Percentiles rank a stretch among this genome's conserved stretches.
Conservation (phyloP, 1,139 yeast species). For the Hyphopichia khmerensis region DNA sequence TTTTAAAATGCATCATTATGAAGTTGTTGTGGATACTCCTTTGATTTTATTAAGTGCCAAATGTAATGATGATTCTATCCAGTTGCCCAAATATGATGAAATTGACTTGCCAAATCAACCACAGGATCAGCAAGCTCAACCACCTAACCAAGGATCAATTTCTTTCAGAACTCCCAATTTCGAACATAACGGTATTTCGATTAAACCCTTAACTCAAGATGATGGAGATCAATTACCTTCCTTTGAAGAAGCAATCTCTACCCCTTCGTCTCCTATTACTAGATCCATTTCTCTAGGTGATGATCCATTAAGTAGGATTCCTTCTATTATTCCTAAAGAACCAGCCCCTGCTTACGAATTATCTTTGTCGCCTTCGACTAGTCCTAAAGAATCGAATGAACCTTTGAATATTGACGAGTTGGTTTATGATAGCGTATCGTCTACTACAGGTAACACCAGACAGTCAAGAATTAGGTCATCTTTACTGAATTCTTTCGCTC, state of each 20-base stretch:
- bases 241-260: constrained; percentile 55
- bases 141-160: constrained; percentile 7
- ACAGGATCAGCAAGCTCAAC: neutral
- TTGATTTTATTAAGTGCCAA: constrained; percentile 67
- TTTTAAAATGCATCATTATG: constrained; percentile 73
- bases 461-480: constrained; percentile 23
- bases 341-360: constrained; percentile 40
- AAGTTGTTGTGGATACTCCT: constrained; percentile 88
- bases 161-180: constrained; percentile 38
- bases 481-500: constrained; percentile 25
- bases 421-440: constrained; percentile 4
- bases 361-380: constrained; percentile 10
- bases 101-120: constrained; percentile 10
- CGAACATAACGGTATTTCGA: constrained; percentile 38
- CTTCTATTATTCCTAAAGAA: constrained; percentile 30
- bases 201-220: constrained; percentile 25
- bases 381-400: constrained; percentile 4
- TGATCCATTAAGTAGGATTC: constrained; percentile 34
- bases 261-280: constrained; percentile 30
- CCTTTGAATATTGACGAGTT: constrained; percentile 10
- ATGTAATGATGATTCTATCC: constrained; percentile 66
- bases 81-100: constrained; percentile 64
- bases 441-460: constrained; percentile 4
- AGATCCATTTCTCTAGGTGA: constrained; percentile 36
- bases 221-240: constrained; percentile 46